Percentiles rank a stretch among this genome's conserved stretches.
These are phyloP conservation scores for Aspergillus taichungensis DNA, from an alignment of 495 filamentous ascomycete species.

Conservation along the genomic window DNA sequence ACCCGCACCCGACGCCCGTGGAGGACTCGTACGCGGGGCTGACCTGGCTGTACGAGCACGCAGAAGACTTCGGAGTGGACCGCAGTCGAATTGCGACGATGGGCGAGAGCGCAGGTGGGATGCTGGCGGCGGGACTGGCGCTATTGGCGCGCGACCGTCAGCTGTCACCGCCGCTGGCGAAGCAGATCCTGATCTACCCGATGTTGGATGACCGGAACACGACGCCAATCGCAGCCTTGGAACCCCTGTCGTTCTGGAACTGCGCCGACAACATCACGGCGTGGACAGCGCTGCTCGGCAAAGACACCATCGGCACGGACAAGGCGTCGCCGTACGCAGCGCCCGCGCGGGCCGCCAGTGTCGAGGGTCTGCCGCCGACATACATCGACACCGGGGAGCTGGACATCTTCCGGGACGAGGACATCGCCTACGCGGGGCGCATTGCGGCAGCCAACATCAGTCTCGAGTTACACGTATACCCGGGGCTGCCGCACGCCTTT, in stretches of 20 bases:
- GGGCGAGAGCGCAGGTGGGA: slow-evolving; percentile 55
- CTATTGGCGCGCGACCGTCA: slow-evolving; percentile 37
- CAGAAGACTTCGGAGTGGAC: slow-evolving; percentile 35
- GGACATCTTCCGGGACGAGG: slow-evolving; percentile 18
- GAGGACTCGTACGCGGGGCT: slow-evolving; percentile 35
- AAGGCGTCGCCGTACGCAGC: slow-evolving; percentile 15
- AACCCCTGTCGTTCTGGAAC: slow-evolving; percentile 20
- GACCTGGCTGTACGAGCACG: slow-evolving; percentile 31
- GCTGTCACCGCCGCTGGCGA: slow-evolving; percentile 27
- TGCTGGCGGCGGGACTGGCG: slow-evolving; percentile 30
- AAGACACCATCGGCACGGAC: slow-evolving; percentile 11
- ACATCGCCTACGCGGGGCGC: slow-evolving; percentile 8
- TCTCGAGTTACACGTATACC: slow-evolving; percentile 18
- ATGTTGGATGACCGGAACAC: slow-evolving; percentile 33
- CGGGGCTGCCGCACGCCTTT: slow-evolving; percentile 16
- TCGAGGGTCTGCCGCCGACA: slow-evolving; percentile 17
- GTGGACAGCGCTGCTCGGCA: slow-evolving; percentile 17
- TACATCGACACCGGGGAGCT: slow-evolving; percentile 20
- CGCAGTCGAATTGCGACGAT: slow-evolving; percentile 51
- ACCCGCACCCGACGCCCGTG: slow-evolving; percentile 20
- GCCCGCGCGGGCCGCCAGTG: slow-evolving; percentile 11
- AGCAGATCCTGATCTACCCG: slow-evolving; percentile 42
- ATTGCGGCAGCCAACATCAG: slow-evolving; percentile 14
- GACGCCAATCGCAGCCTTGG: slow-evolving; percentile 5
- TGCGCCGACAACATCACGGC: slow-evolving; percentile 16